Base-by-base conservation (phyloP, 2,329 filamentous ascomycete genomes). In the Cladosporium colombiae region DNA sequence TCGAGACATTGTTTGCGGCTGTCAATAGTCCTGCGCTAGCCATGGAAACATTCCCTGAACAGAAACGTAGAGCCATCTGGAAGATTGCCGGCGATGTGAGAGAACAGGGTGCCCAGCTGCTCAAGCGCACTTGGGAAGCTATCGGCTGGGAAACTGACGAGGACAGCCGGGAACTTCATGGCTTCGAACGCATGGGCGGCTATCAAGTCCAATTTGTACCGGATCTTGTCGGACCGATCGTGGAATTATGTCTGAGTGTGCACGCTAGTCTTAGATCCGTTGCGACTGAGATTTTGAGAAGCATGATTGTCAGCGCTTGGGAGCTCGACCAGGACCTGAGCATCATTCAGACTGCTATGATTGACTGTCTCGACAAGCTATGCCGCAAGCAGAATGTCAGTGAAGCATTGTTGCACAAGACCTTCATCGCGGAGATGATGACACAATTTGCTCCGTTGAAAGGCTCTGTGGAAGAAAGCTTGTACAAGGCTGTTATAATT, bases 181-280 rank as follows among this genome's bases (percentile, higher is more conserved):
- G 90, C 0, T 81, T 98, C 64, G 83, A 87, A 63, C 93, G 90
- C 76, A 90, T 98, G 83, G 96, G 95, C 66, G 95, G 95, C 1
- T 99, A 97, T 74, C 95, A 99, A 79, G 95, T 99, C 23, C 95
- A 98, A 79, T 99, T 98, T 77, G 95, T 99, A 33, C 95, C 96
- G 6, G 89, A 91, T 14, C 84, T 99, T 6, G 93, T 99, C 8
- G 90, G 91, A 0, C 93, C 93, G 0, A 95, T 98, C 60, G 91
- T 98, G 27, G 92, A 96, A 78, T 85, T 99, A 11, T 99, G 95
- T 75, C 84, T 99, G 65, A 98, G 94, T 74, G 93, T 98, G 4
- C 95, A 99, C 71, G 92, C 96, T 76, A 93, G 93, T 3, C 82
- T 99, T 65, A 87, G 95, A 67, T 88, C 88, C 69, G 95, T 96